These are phyloP conservation scores for Tricholoma sp. DNA, from an alignment of 768 basidiomycete genomes.

Conservation along the genomic window DNA sequence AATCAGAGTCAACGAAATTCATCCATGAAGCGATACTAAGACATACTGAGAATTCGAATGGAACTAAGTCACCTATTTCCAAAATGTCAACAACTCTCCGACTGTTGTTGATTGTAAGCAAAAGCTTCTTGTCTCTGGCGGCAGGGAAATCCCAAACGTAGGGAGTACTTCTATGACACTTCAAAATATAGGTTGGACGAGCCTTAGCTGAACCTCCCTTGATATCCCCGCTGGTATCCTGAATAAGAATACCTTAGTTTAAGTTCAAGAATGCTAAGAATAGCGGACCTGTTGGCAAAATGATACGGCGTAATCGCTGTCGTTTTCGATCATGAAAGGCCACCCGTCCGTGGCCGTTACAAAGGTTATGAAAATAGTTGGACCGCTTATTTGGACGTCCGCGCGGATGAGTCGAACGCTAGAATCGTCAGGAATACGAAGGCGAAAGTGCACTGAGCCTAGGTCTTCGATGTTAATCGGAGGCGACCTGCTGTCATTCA, in stretches of 20 bases:
- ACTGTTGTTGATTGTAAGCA: conserved; percentile 55
- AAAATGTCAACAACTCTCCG: conserved; percentile 79
- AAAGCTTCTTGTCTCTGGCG: conserved; percentile 71
- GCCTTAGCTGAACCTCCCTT: conserved; percentile 31
- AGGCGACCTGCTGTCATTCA: conserved; percentile 60
- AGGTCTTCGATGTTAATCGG: conserved; percentile 92
- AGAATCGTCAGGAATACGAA: conserved; percentile 39
- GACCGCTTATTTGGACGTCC: conserved; percentile 78
- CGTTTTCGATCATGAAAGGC: conserved; percentile 91
- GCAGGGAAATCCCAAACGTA: conserved; percentile 97
- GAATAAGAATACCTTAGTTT: conserved; percentile 18
- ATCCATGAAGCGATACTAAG: background rate
- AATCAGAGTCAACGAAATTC: background rate
- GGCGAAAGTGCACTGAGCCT: conserved; percentile 72
- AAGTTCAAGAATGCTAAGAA: background rate
- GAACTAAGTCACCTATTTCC: conserved; percentile 90
- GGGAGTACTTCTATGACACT: conserved; percentile 44
- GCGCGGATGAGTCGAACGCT: conserved; percentile 57
- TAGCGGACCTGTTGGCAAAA: conserved; percentile 68
- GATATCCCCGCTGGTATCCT: conserved; percentile 43
- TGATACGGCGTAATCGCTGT: conserved; percentile 63
- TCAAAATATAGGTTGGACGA: conserved; percentile 49
- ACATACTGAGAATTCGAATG: conserved; percentile 80
- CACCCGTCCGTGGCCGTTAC: conserved; percentile 62
- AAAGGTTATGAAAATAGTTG: conserved; percentile 85